Evolutionary conservation across 2,329 filamentous ascomycete genomes (phyloP), one percentile per base, ranked within the genome.

Genomic region (Ascomycota sp.): DNA sequence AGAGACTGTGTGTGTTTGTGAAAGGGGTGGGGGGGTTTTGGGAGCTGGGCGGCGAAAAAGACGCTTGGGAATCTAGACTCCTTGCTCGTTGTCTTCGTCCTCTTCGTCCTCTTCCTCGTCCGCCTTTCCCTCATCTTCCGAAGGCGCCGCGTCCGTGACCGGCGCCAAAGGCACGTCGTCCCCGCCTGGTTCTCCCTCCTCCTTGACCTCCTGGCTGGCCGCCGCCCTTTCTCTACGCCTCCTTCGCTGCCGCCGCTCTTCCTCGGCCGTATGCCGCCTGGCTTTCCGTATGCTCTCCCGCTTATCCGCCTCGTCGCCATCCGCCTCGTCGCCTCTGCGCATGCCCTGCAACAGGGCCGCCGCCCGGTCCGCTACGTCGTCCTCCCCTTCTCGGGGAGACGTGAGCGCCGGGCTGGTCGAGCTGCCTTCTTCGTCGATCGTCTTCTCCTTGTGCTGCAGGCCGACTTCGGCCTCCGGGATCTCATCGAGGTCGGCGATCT

Each of bases 331-430:
- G 25, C 71, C 65, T 29, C 74, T 68, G 25, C 82, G 69, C 51
- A 94, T 75, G 27, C 82, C 82, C 45, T 92, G 79, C 20, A 95
- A 59, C 48, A 94, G 59, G 38, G 75, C 69, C 2, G 82, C 82
- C 3, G 86, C 85, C 30, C 83, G 70, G 40, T 85, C 77, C 3
- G 82, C 85, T 20, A 95, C 72, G 38, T 92, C 82, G 50, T 85
- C 63, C 34, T 66, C 63, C 30, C 56, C 55, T 12, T 57, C 54
- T 21, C 52, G 49, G 3, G 59, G 56, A 8, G 61, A 58, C 28
- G 51, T 44, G 29, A 57, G 32, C 10, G 50, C 51, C 0, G 74
- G 67, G 35, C 65, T 72, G 28, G 69, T 47, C 8, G 63, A 46
- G 38, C 52, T 56, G 20, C 56, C 56, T 25, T 68, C 65, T 15